Evolutionary conservation across 2,329 filamentous ascomycete species (phyloP).

Genomic region (Alternaria conjuncta): DNA sequence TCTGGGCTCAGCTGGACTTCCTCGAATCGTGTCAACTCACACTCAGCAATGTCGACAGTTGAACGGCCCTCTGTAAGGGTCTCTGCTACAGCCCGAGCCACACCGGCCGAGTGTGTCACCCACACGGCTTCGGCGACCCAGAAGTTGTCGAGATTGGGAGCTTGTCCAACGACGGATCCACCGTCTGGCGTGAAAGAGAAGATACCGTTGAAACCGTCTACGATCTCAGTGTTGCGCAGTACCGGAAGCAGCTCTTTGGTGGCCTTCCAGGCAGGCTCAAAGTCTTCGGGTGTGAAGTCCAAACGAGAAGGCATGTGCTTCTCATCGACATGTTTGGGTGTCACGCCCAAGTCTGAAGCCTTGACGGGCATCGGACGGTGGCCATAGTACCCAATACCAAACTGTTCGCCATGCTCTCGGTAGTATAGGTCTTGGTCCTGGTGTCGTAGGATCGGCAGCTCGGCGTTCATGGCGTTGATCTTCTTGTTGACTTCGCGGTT

Average conservation of each 20-base stretch:
- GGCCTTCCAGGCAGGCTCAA: constrained; percentile 65
- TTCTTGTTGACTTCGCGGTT: constrained; percentile 49
- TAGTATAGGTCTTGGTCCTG: constrained; percentile 71
- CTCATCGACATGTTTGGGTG: constrained; percentile 62
- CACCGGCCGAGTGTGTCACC: constrained; percentile 70
- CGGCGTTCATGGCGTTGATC: constrained; percentile 58
- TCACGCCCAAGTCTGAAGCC: constrained; percentile 61
- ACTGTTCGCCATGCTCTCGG: constrained; percentile 67
- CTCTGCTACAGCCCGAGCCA: constrained; percentile 66
- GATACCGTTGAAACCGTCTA: constrained; percentile 69
- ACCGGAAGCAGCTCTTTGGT: constrained; percentile 62
- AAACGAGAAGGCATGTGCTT: constrained; percentile 69
- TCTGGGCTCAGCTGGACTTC: constrained; percentile 63
- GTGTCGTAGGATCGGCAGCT: constrained; percentile 65
- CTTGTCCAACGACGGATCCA: constrained; percentile 64
- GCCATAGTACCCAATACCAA: constrained; percentile 69
- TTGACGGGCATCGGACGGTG: constrained; percentile 67
- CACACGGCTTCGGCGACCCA: constrained; percentile 70
- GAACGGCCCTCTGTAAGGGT: constrained; percentile 64
- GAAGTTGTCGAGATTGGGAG: constrained; percentile 66
- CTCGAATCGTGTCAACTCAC: constrained; percentile 67
- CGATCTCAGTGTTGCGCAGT: constrained; percentile 59
- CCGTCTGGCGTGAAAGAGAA: constrained; percentile 72
- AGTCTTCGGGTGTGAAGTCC: constrained; percentile 65
- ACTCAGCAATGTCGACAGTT: constrained; percentile 63